Conservation (phyloP, 768 basidiomycete species). For the Hemileccinum impolitum region DNA sequence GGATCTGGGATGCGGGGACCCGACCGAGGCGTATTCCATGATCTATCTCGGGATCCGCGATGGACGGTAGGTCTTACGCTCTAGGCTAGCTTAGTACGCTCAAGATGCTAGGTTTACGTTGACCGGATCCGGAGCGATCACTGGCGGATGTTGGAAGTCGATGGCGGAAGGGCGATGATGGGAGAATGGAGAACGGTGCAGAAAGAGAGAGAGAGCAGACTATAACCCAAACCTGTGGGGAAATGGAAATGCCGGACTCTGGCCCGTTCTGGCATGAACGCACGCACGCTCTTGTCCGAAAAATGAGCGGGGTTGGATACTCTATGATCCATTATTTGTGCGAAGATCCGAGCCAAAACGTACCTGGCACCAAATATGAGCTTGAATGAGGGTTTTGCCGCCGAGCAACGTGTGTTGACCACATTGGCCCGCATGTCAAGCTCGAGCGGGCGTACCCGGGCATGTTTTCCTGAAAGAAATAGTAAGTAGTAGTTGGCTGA, state of each 20-base stretch:
- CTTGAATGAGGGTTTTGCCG: background rate
- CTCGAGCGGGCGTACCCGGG: constrained; percentile 8
- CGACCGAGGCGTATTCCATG: background rate
- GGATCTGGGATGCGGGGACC: constrained; percentile 1
- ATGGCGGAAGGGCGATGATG: background rate
- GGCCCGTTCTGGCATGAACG: too few species aligned
- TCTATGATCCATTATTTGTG: background rate
- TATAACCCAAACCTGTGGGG: too few species aligned
- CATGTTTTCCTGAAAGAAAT: background rate
- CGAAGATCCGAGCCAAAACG: constrained; percentile 13
- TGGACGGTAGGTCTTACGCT: background rate
- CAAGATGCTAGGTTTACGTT: background rate
- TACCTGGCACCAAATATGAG: background rate
- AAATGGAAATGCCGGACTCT: too few species aligned
- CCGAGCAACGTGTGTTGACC: constrained; percentile 19
- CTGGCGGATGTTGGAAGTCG: too few species aligned
- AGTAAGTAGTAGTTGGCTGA: background rate
- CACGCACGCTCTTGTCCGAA: too few species aligned
- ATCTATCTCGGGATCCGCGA: constrained; percentile 3
- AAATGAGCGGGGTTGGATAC: too few species aligned
- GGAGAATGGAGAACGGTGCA: background rate
- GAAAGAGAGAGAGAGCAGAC: too few species aligned
- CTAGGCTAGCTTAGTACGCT: too few species aligned
- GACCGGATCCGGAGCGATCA: too few species aligned
- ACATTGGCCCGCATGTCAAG: constrained; percentile 2